Evolutionary conservation across 805 yeast genomes (phyloP).

Genomic region (Candida tallmaniae): DNA sequence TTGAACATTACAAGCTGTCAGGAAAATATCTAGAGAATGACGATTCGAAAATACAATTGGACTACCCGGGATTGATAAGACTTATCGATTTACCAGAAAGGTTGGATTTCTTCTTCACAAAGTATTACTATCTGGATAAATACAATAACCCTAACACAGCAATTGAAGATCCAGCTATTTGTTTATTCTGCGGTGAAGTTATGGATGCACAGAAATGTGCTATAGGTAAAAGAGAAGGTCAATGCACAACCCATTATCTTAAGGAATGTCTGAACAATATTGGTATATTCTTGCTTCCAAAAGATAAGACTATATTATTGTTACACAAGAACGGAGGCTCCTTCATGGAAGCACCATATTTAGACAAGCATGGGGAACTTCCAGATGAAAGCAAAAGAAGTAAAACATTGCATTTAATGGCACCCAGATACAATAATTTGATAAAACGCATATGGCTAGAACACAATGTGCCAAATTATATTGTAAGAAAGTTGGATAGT

Average conservation of each 20-base stretch:
- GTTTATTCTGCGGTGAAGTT: constrained; percentile 74
- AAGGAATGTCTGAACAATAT: constrained; percentile 58
- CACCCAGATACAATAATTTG: constrained; percentile 59
- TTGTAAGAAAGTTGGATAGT: constrained; percentile 77
- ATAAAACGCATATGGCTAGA: constrained; percentile 68
- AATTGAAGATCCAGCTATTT: constrained; percentile 74
- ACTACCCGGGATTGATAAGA: constrained; percentile 63
- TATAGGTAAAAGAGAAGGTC: constrained; percentile 57
- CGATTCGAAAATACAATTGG: constrained; percentile 22
- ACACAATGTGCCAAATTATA: constrained; percentile 70
- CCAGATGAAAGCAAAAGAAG: constrained; percentile 71
- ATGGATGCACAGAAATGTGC: constrained; percentile 63
- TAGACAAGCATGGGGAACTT: constrained; percentile 82
- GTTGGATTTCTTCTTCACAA: constrained; percentile 65
- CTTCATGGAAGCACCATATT: constrained; percentile 76
- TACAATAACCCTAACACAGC: constrained; percentile 33
- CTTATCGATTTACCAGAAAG: constrained; percentile 62
- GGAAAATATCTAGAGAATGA: constrained; percentile 1
- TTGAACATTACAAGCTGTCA: constrained; percentile 4
- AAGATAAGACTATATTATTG: constrained; percentile 58
- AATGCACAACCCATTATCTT: constrained; percentile 69
- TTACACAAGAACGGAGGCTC: constrained; percentile 77
- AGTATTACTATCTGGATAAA: constrained; percentile 44
- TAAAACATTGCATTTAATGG: constrained; percentile 64
- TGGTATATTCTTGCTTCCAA: constrained; percentile 75